Evolutionary conservation across 495 filamentous ascomycete genomes (phyloP), one percentile per base, ranked within the genome.

Genomic region (Bryoglossum gracile): DNA sequence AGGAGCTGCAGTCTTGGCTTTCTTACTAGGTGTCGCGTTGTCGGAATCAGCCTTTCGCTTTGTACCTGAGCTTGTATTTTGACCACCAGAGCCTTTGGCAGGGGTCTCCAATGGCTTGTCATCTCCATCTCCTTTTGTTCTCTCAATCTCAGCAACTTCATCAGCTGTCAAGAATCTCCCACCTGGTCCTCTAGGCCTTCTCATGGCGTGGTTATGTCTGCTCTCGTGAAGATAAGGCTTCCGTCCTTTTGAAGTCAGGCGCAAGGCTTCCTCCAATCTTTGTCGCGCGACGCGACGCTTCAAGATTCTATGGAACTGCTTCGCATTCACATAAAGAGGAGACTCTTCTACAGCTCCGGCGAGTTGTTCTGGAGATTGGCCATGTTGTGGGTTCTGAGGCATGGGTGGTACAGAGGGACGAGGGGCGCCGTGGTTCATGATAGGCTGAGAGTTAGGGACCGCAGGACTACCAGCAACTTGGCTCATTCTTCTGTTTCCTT

Each of bases 151-250:
- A 5, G 86, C 86, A 16, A 97, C 92, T 62, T 98, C 92, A 34
- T 99, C 92, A n/a, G 92, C 91, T 0, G 92, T 99, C 67, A 99
- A 66, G 74, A 99, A 99, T 25, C 92, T 79, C 28, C 92, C 92
- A 39, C 92, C 92, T n/a, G 92, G 92, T 9, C 92, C 92, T 62
- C 92, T 82, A 18, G 92, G 92, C 54, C 92, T 76, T 30, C 94
- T 79, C 92, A 99, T 99, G 8, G 92, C 92, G 64, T 99, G 92
- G 58, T 99, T 99, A 62, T 99, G 92, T 56, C 92, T 76, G n/a
- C 92, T 97, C 62, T 99, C 92, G 68, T 99, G 92, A 28, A 99
- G 75, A 56, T 99, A 99, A 6, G 92, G 92, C 65, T 96, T 97
- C 25, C 92, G 81, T 18, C 91, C 90, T 66, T 97, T 99, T 32